Evolutionary conservation across 306 rosid species (phyloP).

Genomic region (Ammopiptanthus mongolicus): DNA sequence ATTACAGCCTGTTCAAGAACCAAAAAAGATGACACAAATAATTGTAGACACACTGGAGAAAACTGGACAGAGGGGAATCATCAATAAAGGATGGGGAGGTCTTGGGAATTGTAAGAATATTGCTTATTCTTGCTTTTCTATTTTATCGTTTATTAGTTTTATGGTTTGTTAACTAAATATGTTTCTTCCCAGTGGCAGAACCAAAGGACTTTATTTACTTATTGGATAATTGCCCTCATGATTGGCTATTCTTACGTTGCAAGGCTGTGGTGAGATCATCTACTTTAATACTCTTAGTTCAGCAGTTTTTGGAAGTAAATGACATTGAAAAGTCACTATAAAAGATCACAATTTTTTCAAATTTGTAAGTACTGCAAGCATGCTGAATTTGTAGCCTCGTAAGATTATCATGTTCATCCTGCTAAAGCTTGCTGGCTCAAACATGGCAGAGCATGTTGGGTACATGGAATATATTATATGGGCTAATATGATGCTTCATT

Average conservation of each 20-base stretch:
- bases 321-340: background rate
- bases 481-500: background rate
- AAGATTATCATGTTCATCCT: background rate
- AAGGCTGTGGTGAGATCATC: conserved; percentile 93
- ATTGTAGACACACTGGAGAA: conserved; percentile 84
- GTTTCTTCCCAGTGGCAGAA: conserved; percentile 76
- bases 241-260: conserved; percentile 97
- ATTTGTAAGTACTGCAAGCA: background rate
- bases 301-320: background rate
- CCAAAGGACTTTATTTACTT: conserved; percentile 74
- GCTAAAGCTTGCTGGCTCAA: background rate
- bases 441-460: background rate
- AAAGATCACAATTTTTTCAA: background rate
- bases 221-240: conserved; percentile 91
- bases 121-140: background rate
- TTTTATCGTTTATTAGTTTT: background rate
- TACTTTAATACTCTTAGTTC: background rate
- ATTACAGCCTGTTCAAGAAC: conserved; percentile 93
- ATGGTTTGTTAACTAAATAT: conserved; percentile 16
- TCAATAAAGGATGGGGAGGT: conserved; percentile 99
- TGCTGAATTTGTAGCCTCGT: background rate
- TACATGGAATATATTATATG: background rate
- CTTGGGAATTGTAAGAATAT: conserved; percentile 77
- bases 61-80: conserved; percentile 95
- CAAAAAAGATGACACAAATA: conserved; percentile 84